Base-by-base conservation (phyloP, 768 basidiomycete genomes). In the Kwoniella botswanensis region DNA sequence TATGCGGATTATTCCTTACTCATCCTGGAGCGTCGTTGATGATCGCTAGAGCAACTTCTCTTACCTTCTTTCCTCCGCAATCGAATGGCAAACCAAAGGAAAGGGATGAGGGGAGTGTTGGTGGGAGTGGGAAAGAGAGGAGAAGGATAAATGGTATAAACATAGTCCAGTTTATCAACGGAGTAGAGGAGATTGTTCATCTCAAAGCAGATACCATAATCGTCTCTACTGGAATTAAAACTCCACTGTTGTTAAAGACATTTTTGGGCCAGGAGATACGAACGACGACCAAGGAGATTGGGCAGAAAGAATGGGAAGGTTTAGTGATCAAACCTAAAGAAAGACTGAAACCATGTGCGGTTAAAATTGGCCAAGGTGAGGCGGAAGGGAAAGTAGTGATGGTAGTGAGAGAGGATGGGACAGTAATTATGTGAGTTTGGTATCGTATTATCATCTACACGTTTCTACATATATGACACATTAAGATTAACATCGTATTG, bases 141-240 rank as follows among this genome's bases (percentile, higher is more conserved):
- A 43, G 44, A 18, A 46, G 22, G 17, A 52, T 71, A 5, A 66
- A 42, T 44, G 70, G 64, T 35, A 52, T 71, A 21, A 56, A 53
- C 13, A 57, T 71, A 4, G 29, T 44, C 2, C 70, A 60, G 41
- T 44, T 42, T 13, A 61, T 62, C 18, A 62, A 71, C 22, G 71
- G 65, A 13, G 53, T 67, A 53, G 43, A 60, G 15, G 65, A 71
- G 63, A 62, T 52, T 10, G 43, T 61, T 7, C 56, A 60, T 58
- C 26, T 91, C n/a, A 81, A 86, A 0, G 89, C 90, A 18, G 89
- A 89, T 6, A 86, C 90, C 69, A 87, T 93, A 71, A 84, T 94
- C 54, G 82, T 94, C 63, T 87, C 89, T 41, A 91, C 91, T 11
- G 93, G 93, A 12, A 90, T 91, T 18, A 94, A 93, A 93, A 90